Evolutionary conservation across 192 early-diverging fungal species (phyloP), one percentile per base, ranked within the genome.

Genomic region (Coemansia furcata): DNA sequence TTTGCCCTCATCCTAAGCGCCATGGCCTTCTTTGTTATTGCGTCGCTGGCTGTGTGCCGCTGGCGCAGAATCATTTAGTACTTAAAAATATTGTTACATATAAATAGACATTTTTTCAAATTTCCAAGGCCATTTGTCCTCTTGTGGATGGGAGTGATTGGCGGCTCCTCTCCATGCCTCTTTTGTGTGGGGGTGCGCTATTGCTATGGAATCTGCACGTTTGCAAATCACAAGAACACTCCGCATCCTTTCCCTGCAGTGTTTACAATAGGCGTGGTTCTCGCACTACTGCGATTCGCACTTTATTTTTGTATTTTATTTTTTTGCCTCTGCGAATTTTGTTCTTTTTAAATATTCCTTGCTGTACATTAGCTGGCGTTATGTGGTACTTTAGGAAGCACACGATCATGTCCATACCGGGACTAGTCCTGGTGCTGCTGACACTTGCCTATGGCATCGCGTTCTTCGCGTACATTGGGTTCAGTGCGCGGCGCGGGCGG

Each of bases 371-470:
- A 54, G 26, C 23, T 54, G 29, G 26, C 29, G 10, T 23, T 37
- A 78, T 78, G 80, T 78, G 72, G 80, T 67, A 74, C 35, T 66
- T 78, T 52, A 49, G 80, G 40, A 78, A 85, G 44, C 75, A 77
- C 63, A 85, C 83, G 33, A 50, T 85, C 3, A 14, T 73, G 6
- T 85, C 83, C n/a, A 59, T 84, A 52, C 78, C 76, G 3, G 83
- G 83, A 58, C 55, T 81, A 1, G 23, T 69, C 33, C 62, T 77
- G 33, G 59, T 84, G 11, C 42, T 66, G 6, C 65, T 84, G 57
- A 63, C 75, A 0, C 17, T 72, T 0, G 58, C 75, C 23, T 80
- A 78, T 46, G 66, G 36, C 4, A 69, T 84, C 7, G 74, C 74
- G 11, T 73, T 84, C 62, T 62, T 84, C 15, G 67, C 78, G 12